Evolutionary conservation across 192 early-diverging fungal genomes (phyloP), one percentile per base, ranked within the genome.

Genomic region (Coemansia sp.): DNA sequence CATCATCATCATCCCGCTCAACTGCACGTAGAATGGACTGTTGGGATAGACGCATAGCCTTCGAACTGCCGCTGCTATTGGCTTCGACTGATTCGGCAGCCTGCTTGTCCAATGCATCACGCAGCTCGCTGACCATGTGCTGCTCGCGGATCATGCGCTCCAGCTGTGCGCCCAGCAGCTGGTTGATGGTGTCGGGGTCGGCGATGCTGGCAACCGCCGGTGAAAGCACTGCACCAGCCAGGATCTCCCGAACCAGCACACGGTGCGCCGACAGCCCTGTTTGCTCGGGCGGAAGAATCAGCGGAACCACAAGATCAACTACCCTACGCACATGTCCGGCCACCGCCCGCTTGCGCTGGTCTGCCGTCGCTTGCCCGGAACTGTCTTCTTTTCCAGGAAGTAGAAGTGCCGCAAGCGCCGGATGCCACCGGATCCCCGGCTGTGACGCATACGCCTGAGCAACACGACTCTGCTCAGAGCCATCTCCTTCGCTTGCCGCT

Each of bases 121-220:
- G 84, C 19, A 92, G 70, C 71, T 90, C 86, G 38, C 73, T 83
- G 47, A 92, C 89, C 89, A 92, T 92, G 38, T 91, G 86, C 69
- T 77, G 74, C 58, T 88, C 80, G 16, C 76, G 74, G 60, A 85
- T 85, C 32, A 79, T 67, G 59, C 64, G 62, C 43, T 70, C 75
- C 43, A 83, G 57, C 75, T 89, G 86, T 12, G 76, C 67, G 41
- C 91, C 90, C n/a, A 96, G 74, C 15, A 87, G 84, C 65, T 93
- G 88, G 74, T 97, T 96, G 85, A 91, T 89, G 47, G 89, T 96
- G 74, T 97, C 94, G 1, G 95, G 92, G 50, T 97, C 95, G 0
- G 89, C 81, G 37, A 96, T 44, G 42, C 85, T 84, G 16, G 88
- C 75, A 26, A 95, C 65, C 0, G 91, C 54, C 1, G 93, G 92